Evolutionary conservation across 495 filamentous ascomycete species (phyloP).

Genomic region (Hypoxylon trugodes): DNA sequence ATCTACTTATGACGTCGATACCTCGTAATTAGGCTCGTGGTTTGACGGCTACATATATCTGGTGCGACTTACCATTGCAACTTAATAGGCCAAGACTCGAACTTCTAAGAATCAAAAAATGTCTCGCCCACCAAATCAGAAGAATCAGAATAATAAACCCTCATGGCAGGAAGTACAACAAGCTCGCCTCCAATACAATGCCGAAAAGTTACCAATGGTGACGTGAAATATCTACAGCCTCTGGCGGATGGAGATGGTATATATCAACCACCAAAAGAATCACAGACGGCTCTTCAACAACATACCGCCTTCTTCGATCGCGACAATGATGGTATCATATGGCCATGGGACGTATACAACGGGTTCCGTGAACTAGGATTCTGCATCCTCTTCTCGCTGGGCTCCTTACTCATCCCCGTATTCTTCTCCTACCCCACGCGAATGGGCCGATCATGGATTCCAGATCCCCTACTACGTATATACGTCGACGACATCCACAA

Average conservation of each 20-base stretch:
- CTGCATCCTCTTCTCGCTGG: conserved; percentile 49
- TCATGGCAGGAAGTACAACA: conserved; percentile 9
- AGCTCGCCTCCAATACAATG: background rate
- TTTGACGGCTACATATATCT: background rate
- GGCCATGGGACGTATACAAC: conserved; percentile 55
- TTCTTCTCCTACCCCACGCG: conserved; percentile 36
- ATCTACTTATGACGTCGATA: conserved; percentile 13
- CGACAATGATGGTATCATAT: conserved; percentile 59
- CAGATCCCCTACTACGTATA: conserved; percentile 26
- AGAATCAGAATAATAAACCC: too few species aligned
- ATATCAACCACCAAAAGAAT: conserved; percentile 2
- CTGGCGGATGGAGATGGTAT: background rate
- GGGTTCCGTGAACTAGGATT: conserved; percentile 60
- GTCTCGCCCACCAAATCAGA: too few species aligned
- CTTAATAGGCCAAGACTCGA: too few species aligned
- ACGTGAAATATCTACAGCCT: background rate
- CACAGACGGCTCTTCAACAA: conserved; percentile 51
- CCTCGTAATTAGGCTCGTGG: background rate
- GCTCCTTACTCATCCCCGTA: conserved; percentile 44
- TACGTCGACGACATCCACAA: conserved; percentile 31
- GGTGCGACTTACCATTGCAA: too few species aligned
- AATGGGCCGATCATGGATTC: conserved; percentile 21
- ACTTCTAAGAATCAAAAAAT: too few species aligned
- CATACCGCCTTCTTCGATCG: conserved; percentile 61
- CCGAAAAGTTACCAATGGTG: background rate